These are phyloP conservation scores for Xylaria telfairii DNA, from an alignment of 495 filamentous ascomycete species.

Conservation along the genomic window DNA sequence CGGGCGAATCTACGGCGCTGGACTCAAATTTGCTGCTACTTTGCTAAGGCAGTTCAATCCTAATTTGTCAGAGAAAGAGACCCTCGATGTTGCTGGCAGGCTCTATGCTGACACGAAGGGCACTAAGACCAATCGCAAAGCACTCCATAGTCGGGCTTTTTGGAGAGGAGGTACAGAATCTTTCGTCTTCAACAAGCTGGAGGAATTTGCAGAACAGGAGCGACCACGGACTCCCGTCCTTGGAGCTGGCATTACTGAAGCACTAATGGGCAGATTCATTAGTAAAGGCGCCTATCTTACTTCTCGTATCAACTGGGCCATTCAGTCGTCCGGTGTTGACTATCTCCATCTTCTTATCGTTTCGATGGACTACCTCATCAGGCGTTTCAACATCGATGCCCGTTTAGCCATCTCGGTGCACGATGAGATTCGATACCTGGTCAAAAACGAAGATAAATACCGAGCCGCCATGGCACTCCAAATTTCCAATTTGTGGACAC, in stretches of 20 bases:
- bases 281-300: slow-evolving; percentile 93
- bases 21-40: slow-evolving; percentile 88
- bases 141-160: slow-evolving; percentile 75
- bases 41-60: slow-evolving; percentile 94
- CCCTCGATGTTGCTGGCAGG: slow-evolving; percentile 73
- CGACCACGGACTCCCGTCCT: slow-evolving; percentile 88
- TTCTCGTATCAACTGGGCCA: slow-evolving; percentile 98
- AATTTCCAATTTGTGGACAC: slow-evolving; percentile 93
- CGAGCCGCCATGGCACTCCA: slow-evolving; percentile 89
- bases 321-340: slow-evolving; percentile 96
- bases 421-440: slow-evolving; percentile 95
- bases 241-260: slow-evolving; percentile 96
- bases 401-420: slow-evolving; percentile 94
- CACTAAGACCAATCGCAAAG: slow-evolving; percentile 69
- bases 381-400: slow-evolving; percentile 83
- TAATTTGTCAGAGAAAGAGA: slow-evolving; percentile 74
- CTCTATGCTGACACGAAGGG: slow-evolving; percentile 93
- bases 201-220: slow-evolving; percentile 97
- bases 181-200: slow-evolving; percentile 96
- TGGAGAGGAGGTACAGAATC: slow-evolving; percentile 97
- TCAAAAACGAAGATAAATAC: slow-evolving; percentile 86
- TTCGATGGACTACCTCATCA: slow-evolving; percentile 89
- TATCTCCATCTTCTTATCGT: slow-evolving; percentile 96
- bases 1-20: slow-evolving; percentile 96
- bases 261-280: slow-evolving; percentile 84